Conservation (phyloP, 345 rosid genomes). For the Nasturtium officinale region DNA sequence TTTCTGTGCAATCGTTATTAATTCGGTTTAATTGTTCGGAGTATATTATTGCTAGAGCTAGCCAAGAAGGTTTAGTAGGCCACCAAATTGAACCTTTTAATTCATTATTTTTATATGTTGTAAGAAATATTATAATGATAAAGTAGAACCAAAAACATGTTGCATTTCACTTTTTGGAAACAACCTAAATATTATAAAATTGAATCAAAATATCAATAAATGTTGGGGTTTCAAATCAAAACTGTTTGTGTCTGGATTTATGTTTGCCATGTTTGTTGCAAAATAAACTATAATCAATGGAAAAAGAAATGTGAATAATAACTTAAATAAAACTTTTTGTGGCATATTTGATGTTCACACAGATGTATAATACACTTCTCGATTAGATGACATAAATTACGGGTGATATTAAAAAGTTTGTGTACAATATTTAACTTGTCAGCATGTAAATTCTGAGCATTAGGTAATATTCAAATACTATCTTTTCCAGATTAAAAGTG, state of each 20-base stretch:
- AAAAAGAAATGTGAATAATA: background rate
- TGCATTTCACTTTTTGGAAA: slow-evolving; percentile 23
- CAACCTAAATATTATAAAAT: slow-evolving; percentile 14
- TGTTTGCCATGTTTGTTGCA: background rate
- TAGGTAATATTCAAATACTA: background rate
- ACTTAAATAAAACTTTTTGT: no score
- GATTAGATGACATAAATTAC: background rate
- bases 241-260: background rate
- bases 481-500: background rate
- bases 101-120: slow-evolving; percentile 4
- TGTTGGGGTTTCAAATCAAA: slow-evolving; percentile 13
- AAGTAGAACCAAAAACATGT: slow-evolving; percentile 3
- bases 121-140: background rate
- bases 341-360: background rate
- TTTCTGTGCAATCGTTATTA: background rate
- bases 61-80: slow-evolving; percentile 24
- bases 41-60: background rate
- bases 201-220: slow-evolving; percentile 20
- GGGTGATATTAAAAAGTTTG: background rate
- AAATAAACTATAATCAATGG: background rate
- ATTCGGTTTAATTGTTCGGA: slow-evolving; percentile 3
- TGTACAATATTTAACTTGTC: background rate
- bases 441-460: background rate
- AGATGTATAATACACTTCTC: background rate
- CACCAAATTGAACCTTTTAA: slow-evolving; percentile 1